These are phyloP conservation scores for Trichoderma koningiopsis DNA, from an alignment of 2,329 filamentous ascomycete species.

Conservation along the genomic window DNA sequence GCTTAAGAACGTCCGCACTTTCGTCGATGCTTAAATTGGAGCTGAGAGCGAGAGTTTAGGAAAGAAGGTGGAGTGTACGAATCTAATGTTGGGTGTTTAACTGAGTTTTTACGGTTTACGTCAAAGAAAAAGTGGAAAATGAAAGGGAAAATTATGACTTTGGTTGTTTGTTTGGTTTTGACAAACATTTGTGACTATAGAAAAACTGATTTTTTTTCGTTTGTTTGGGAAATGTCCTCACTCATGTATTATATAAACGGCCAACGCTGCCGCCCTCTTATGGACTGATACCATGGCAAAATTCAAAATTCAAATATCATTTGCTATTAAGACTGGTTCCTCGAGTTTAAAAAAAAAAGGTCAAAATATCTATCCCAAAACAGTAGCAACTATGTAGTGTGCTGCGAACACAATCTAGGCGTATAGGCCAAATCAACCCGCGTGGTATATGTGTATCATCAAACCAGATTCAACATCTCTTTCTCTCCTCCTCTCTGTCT, in stretches of 20 bases:
- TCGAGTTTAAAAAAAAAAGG: background rate
- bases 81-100: background rate
- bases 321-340: background rate
- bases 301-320: background rate
- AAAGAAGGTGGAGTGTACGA: conserved; percentile 7
- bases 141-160: conserved; percentile 4
- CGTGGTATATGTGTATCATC: conserved; percentile 24
- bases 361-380: conserved; percentile 7
- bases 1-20: conserved; percentile 84
- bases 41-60: background rate
- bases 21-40: conserved; percentile 67
- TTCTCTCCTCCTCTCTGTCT: background rate
- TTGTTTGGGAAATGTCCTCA: conserved; percentile 26
- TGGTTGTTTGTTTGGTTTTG: background rate
- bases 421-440: conserved; percentile 11
- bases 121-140: conserved; percentile 10
- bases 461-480: background rate
- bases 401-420: conserved; percentile 26
- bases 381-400: conserved; percentile 12
- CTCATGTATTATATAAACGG: conserved; percentile 26
- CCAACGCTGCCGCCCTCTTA: background rate
- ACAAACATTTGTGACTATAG: conserved; percentile 15
- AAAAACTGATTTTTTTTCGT: background rate
- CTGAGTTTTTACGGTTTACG: background rate
- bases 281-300: conserved; percentile 10